Evolutionary conservation across 768 basidiomycete genomes (phyloP).

Genomic region (Collybiopsis luxurians): DNA sequence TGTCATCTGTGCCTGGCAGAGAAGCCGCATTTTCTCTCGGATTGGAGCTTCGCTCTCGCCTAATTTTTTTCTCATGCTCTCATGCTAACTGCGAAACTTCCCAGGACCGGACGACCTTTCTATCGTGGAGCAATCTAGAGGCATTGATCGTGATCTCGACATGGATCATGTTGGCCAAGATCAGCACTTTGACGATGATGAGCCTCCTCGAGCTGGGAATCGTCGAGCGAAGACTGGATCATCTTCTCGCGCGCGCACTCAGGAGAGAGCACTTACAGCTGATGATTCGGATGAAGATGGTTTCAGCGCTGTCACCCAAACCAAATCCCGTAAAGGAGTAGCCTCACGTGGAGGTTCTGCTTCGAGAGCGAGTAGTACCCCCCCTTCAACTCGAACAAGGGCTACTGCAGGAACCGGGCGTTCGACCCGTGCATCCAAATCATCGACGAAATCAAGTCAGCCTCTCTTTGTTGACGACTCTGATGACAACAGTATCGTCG

Average conservation of each 20-base stretch:
- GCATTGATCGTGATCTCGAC: too few relatives aligned
- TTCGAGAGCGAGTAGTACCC: constrained; percentile 5
- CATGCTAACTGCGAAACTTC: too few relatives aligned
- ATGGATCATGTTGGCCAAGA: too few relatives aligned
- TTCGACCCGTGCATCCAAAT: constrained; percentile 12
- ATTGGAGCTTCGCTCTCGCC: too few relatives aligned
- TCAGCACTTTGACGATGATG: constrained; percentile 35
- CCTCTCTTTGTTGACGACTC: constrained; percentile 47
- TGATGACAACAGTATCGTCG: constrained; percentile 23
- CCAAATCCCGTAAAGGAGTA: constrained; percentile 5
- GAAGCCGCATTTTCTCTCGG: too few relatives aligned
- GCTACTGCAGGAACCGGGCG: constrained; percentile 10
- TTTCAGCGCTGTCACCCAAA: background rate
- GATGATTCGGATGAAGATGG: background rate
- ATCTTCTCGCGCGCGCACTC: background rate
- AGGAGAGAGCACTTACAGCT: background rate
- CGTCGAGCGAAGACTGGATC: background rate
- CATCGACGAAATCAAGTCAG: constrained; percentile 28
- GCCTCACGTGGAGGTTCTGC: constrained; percentile 3
- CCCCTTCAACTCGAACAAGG: constrained; percentile 19
- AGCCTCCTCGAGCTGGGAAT: background rate
- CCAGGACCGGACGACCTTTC: too few relatives aligned
- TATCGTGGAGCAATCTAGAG: too few relatives aligned
- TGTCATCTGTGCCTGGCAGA: too few relatives aligned
- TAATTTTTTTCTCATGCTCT: too few relatives aligned